These are phyloP conservation scores for Vigna unguiculata DNA, from an alignment of 306 rosid species.

Conservation along the genomic window DNA sequence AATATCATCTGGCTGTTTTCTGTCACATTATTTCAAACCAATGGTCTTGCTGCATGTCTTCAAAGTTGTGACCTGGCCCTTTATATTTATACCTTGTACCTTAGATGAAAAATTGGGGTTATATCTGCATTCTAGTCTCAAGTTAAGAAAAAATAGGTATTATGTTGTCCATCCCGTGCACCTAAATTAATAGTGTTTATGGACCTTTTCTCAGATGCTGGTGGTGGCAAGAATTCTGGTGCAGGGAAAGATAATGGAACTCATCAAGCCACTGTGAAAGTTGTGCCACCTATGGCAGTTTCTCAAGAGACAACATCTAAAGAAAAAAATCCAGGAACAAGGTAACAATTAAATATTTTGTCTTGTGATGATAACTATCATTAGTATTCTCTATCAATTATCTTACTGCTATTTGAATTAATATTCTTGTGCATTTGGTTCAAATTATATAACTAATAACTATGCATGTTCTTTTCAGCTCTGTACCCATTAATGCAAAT, in stretches of 20 bases:
- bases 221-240: conserved; percentile 69
- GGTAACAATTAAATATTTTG: conserved; percentile 52
- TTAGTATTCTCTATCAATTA: not conserved
- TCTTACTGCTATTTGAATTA: conserved; percentile 38
- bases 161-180: conserved; percentile 31
- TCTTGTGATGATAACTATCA: conserved; percentile 8
- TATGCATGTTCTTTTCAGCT: conserved; percentile 62
- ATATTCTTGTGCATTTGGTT: conserved; percentile 22
- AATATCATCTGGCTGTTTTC: conserved; percentile 37
- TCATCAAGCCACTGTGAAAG: conserved; percentile 70
- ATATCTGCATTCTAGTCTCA: conserved; percentile 30
- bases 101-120: conserved; percentile 34
- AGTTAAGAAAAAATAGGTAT: conserved; percentile 41
- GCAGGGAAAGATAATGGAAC: conserved; percentile 73
- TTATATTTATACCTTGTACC: conserved; percentile 17
- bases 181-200: conserved; percentile 44
- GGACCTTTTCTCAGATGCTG: conserved; percentile 66
- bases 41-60: conserved; percentile 36
- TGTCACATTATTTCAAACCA: conserved; percentile 32
- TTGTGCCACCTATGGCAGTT: conserved; percentile 51
- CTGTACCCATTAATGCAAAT: conserved; percentile 57
- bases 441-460: conserved; percentile 36
- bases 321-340: conserved; percentile 62
- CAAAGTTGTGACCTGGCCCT: conserved; percentile 31
- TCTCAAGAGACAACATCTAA: conserved; percentile 66